These are phyloP conservation scores for Rhizopus microsporus DNA, from an alignment of 371 early-diverging fungal species.

Conservation along the genomic window DNA sequence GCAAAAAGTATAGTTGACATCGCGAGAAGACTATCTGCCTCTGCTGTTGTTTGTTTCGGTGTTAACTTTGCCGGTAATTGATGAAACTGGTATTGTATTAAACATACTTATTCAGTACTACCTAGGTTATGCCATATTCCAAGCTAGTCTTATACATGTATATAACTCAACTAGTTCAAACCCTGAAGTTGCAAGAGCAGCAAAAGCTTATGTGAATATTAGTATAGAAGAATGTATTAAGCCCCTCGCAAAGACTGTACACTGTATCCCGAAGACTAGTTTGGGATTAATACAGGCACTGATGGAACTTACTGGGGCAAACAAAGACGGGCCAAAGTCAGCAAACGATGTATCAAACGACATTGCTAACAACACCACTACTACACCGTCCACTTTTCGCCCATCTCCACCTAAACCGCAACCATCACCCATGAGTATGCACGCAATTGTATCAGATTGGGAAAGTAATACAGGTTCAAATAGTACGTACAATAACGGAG, in stretches of 20 bases:
- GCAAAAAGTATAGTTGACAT: slow-evolving; percentile 54
- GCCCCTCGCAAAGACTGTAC: slow-evolving; percentile 17
- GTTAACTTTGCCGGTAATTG: slow-evolving; percentile 31
- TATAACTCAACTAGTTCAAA: slow-evolving; percentile 27
- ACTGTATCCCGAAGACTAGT: slow-evolving; percentile 11
- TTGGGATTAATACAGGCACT: slow-evolving; percentile 18
- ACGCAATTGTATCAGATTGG: slow-evolving; percentile 27
- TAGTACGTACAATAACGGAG: background rate
- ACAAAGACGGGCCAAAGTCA: slow-evolving; percentile 5
- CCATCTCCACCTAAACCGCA: background rate
- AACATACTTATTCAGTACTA: background rate
- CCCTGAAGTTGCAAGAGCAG: slow-evolving; percentile 18
- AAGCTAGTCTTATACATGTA: slow-evolving; percentile 33
- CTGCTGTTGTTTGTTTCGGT: slow-evolving; percentile 19
- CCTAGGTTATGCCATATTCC: slow-evolving; percentile 29
- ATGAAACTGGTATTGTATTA: background rate
- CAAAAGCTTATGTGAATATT: slow-evolving; percentile 22
- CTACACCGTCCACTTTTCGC: background rate
- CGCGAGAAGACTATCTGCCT: slow-evolving; percentile 24
- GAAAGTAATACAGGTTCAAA: slow-evolving; percentile 5
- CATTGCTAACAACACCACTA: background rate
- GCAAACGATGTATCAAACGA: background rate
- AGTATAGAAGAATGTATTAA: slow-evolving; percentile 29
- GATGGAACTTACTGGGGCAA: slow-evolving; percentile 23
- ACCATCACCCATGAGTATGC: slow-evolving; percentile 33